phyloP scores from a whole-genome alignment of 345 rosid genomes.

The Bruguiera parviflora region DNA sequence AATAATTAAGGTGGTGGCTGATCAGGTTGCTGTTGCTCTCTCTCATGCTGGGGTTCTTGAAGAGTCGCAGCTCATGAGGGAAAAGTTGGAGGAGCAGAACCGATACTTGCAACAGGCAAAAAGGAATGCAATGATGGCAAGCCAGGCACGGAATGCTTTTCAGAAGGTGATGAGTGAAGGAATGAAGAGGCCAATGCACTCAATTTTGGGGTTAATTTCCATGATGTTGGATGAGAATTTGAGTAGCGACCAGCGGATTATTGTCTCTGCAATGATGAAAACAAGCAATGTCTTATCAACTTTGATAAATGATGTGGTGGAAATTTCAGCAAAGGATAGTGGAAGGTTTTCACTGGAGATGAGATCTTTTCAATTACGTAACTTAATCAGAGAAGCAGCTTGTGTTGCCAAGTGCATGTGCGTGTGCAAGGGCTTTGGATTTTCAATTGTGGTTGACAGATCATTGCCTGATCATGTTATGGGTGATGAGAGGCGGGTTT shows the following conservation, averaged over 20 bases:
- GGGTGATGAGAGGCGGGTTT: constrained; percentile 81
- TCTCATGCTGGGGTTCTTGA: constrained; percentile 96
- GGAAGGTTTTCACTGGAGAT: constrained; percentile 65
- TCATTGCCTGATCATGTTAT: constrained; percentile 67
- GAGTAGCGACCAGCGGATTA: constrained; percentile 52
- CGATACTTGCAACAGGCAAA: constrained; percentile 68
- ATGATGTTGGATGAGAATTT: constrained; percentile 65
- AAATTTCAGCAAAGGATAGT: constrained; percentile 54
- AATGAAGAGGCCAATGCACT: constrained; percentile 92
- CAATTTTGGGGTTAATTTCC: constrained; percentile 71
- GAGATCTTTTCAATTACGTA: constrained; percentile 56
- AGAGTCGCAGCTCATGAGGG: constrained; percentile 94
- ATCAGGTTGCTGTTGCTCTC: constrained; percentile 94
- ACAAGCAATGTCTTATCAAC: constrained; percentile 71
- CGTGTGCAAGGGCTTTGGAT: constrained; percentile 56
- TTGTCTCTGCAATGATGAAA: constrained; percentile 76
- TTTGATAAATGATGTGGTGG: constrained; percentile 82
- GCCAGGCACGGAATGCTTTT: constrained; percentile 69
- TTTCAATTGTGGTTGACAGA: constrained; percentile 62
- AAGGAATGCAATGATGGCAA: constrained; percentile 79
- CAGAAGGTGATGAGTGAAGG: constrained; percentile 93
- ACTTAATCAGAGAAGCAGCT: constrained; percentile 66
- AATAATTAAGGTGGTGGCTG: constrained; percentile 92
- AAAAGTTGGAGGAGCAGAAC: constrained; percentile 81
- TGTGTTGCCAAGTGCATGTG: constrained; percentile 81